Conservation (phyloP, 805 yeast genomes). For the Sugiyamaella qingdaonensis region DNA sequence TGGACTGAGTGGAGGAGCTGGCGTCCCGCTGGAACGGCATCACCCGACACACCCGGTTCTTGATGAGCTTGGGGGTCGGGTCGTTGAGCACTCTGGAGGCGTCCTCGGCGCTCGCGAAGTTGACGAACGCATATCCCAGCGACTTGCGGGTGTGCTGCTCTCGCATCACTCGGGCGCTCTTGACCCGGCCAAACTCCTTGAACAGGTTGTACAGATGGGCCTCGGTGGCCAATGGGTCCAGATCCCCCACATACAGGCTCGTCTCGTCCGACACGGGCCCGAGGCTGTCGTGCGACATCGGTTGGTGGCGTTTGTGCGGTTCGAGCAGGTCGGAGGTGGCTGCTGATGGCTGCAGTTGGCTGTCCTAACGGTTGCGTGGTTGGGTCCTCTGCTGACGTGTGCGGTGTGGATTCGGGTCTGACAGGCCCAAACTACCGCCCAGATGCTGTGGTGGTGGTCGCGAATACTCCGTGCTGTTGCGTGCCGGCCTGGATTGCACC, state of each 20-base stretch:
- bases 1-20: no score
- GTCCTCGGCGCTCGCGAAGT: slow-evolving; percentile 69
- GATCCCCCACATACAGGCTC: slow-evolving; percentile 72
- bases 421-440: not conserved
- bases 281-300: not conserved
- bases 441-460: not conserved
- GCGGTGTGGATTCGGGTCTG: no score
- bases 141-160: slow-evolving; percentile 85
- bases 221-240: slow-evolving; percentile 71
- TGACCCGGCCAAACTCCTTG: slow-evolving; percentile 70
- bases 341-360: no score
- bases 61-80: slow-evolving; percentile 73
- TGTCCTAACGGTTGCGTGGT: no score
- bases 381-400: no score
- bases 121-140: slow-evolving; percentile 88
- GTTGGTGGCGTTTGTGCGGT: no score
- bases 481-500: no score
- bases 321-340: no score
- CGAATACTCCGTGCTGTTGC: no score
- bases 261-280: slow-evolving; percentile 9
- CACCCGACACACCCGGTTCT: slow-evolving; percentile 84
- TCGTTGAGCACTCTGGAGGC: slow-evolving; percentile 82
- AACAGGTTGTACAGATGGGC: slow-evolving; percentile 59
- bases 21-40: slow-evolving; percentile 89
- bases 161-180: slow-evolving; percentile 87